A percentile compares a stretch with the other conserved stretches of the same genome.
These are phyloP conservation scores for Trametes polyzona DNA, from an alignment of 1,284 basidiomycete species.

Conservation along the genomic window DNA sequence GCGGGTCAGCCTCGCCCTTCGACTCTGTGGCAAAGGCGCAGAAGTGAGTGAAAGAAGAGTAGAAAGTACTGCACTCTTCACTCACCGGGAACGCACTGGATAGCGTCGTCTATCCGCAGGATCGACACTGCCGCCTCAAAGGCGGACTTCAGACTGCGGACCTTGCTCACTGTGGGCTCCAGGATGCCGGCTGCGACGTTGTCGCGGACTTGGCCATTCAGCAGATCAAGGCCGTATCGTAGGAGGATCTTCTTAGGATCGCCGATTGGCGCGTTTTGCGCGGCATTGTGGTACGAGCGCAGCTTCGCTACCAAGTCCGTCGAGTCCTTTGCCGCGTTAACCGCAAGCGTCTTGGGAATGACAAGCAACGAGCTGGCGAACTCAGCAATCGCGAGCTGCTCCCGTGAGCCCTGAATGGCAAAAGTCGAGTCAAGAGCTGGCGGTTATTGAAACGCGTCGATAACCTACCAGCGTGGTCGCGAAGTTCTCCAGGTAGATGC, in stretches of 20 bases:
- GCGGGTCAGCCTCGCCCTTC: slow-evolving; percentile 57
- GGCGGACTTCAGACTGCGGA: slow-evolving; percentile 94
- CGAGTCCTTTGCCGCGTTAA: slow-evolving; percentile 98
- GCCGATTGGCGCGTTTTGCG: slow-evolving; percentile 87
- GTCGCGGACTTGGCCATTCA: slow-evolving; percentile 94
- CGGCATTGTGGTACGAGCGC: slow-evolving; percentile 96
- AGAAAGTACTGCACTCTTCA: slow-evolving; percentile 15
- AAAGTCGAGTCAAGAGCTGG: slow-evolving; percentile 13
- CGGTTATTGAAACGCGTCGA: neutral
- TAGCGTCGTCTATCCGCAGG: slow-evolving; percentile 94
- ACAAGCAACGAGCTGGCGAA: slow-evolving; percentile 93
- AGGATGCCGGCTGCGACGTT: slow-evolving; percentile 93
- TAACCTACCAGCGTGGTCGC: slow-evolving; percentile 88
- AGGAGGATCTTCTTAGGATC: slow-evolving; percentile 97
- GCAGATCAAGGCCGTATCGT: slow-evolving; percentile 93
- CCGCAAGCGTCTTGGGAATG: slow-evolving; percentile 96
- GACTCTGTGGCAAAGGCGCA: slow-evolving; percentile 53
- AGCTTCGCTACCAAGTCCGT: slow-evolving; percentile 98
- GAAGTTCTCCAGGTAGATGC: slow-evolving; percentile 99
- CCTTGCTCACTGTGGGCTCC: slow-evolving; percentile 97
- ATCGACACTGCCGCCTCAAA: slow-evolving; percentile 97
- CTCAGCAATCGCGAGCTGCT: slow-evolving; percentile 98
- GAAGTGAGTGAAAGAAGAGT: slow-evolving; percentile 24
- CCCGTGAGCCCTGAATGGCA: slow-evolving; percentile 81
- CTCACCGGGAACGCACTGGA: slow-evolving; percentile 82